Evolutionary conservation across 805 yeast species (phyloP), one percentile per base, ranked within the genome.

Genomic region (Naumovozyma baii): DNA sequence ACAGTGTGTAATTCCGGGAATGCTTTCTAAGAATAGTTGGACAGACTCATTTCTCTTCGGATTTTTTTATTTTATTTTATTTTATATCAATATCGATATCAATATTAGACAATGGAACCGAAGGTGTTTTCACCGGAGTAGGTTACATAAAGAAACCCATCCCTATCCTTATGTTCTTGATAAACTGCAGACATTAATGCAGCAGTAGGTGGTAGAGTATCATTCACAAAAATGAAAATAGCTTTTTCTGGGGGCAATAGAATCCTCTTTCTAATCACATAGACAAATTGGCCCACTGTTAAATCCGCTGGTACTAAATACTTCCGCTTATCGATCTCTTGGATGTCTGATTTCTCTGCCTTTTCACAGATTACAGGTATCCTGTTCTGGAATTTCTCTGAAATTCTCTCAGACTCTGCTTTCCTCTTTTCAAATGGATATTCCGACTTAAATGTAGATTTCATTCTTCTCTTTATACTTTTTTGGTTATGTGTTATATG

Each of bases 51-150:
- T n/a, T n/a, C n/a, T n/a, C n/a, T n/a, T n/a, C n/a, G n/a, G n/a
- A n/a, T n/a, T n/a, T n/a, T n/a, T n/a, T n/a, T n/a, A n/a, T n/a
- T n/a, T n/a, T n/a, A n/a, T n/a, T n/a, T n/a, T n/a, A n/a, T n/a
- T n/a, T n/a, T n/a, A n/a, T n/a, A n/a, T n/a, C n/a, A n/a, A n/a
- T n/a, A n/a, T n/a, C n/a, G n/a, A n/a, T n/a, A n/a, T n/a, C n/a
- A n/a, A n/a, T n/a, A n/a, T 22, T 22, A 22, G 10, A 10, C 20
- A 10, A 3, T 26, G 32, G 30, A 32, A 14, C 98, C 98, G 68
- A 92, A 92, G 5, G 98, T 92, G 67, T 92, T 92, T 66, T 92
- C 98, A 36, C 98, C 97, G 5, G 96, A 84, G 68, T 90, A 90
- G 47, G 94, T 76, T 48, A 92, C 90, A 66, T 92, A 92, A 57